Evolutionary conservation across 108 stramenopile species (phyloP).

Genomic region (Fragilaria crotonensis): DNA sequence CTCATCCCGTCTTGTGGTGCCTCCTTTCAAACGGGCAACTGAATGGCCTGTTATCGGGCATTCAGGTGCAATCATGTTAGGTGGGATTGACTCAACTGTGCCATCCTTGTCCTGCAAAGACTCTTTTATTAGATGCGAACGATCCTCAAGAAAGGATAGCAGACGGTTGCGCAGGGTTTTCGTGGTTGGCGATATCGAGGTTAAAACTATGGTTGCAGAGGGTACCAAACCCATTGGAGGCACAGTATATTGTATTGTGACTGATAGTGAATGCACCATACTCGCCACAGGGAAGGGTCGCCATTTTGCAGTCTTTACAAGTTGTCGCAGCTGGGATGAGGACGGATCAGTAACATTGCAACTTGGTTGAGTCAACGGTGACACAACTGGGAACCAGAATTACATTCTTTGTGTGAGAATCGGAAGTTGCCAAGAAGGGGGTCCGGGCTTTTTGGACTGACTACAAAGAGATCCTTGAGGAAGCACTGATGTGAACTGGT

Average conservation of each 20-base stretch:
- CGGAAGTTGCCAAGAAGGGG: constrained; percentile 81
- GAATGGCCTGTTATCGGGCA: too few species aligned
- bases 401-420: constrained; percentile 80
- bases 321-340: constrained; percentile 80
- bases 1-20: too few species aligned
- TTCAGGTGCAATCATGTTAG: too few species aligned
- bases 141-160: too few species aligned
- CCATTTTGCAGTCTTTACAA: constrained; percentile 63
- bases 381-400: constrained; percentile 64
- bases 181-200: constrained; percentile 64
- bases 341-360: constrained; percentile 78
- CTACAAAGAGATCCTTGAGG: constrained; percentile 61
- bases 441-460: constrained; percentile 79
- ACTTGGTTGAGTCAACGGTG: constrained; percentile 65
- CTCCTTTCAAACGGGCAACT: too few species aligned
- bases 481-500: constrained; percentile 19
- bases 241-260: constrained; percentile 70
- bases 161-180: too few species aligned
- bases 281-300: constrained; percentile 71
- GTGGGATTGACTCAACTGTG: too few species aligned
- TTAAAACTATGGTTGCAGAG: constrained; percentile 69
- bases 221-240: constrained; percentile 84
- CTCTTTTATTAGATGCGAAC: too few species aligned
- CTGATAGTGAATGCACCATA: constrained; percentile 51
- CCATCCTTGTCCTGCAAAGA: too few species aligned